Percentiles rank a stretch among this genome's conserved stretches.
These are phyloP conservation scores for Geotrichum klebahnii DNA, from an alignment of 1,139 yeast genomes.

Conservation along the genomic window DNA sequence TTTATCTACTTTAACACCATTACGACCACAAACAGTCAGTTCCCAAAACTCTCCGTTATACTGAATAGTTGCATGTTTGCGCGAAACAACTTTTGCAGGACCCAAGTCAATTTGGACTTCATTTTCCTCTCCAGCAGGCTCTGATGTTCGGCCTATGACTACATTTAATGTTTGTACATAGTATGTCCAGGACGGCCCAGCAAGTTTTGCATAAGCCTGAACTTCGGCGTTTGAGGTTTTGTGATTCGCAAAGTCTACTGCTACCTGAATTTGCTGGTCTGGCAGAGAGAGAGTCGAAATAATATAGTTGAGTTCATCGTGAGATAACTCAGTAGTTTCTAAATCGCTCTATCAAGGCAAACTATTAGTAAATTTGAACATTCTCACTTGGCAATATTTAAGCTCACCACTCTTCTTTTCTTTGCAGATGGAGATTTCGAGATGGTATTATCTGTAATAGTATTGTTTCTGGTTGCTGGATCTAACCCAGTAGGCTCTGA, in stretches of 20 bases:
- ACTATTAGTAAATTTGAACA: neutral
- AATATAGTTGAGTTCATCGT: constrained; percentile 46
- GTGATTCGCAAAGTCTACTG: constrained; percentile 57
- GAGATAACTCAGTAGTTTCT: constrained; percentile 12
- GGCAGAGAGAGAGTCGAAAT: constrained; percentile 46
- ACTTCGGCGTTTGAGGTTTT: constrained; percentile 76
- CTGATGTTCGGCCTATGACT: constrained; percentile 83
- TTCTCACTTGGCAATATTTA: neutral
- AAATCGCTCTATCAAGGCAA: constrained; percentile 2
- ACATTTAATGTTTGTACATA: constrained; percentile 80
- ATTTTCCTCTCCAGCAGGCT: constrained; percentile 36
- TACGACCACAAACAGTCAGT: constrained; percentile 73
- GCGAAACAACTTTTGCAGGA: constrained; percentile 91
- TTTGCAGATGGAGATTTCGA: constrained; percentile 2
- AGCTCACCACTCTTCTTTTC: constrained; percentile 8
- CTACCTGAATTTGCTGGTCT: constrained; percentile 44
- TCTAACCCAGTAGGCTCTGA: constrained; percentile 1
- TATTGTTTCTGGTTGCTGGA: constrained; percentile 3
- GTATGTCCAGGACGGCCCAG: constrained; percentile 92
- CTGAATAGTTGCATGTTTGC: constrained; percentile 80
- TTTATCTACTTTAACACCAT: constrained; percentile 83
- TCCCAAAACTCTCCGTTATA: constrained; percentile 86
- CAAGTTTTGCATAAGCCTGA: constrained; percentile 92
- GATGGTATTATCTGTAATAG: neutral
- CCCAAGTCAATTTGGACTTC: constrained; percentile 84